These are phyloP conservation scores for Hemisphaericaspora xylanilytica DNA, from an alignment of 1,139 yeast species.

Conservation along the genomic window DNA sequence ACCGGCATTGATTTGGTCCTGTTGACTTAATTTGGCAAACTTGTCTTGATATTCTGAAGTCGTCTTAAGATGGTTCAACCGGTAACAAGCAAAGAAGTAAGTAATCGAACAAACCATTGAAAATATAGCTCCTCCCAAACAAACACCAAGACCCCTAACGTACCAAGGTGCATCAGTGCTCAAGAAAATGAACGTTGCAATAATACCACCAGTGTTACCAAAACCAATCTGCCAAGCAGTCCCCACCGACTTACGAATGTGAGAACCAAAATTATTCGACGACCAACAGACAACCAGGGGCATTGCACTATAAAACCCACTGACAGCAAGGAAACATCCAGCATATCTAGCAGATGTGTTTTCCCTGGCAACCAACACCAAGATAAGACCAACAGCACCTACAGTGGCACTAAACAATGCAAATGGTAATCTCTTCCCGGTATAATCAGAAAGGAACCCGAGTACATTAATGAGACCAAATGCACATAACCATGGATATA, in stretches of 20 bases:
- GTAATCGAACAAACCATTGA: conserved; percentile 43
- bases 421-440: conserved; percentile 48
- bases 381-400: conserved; percentile 54
- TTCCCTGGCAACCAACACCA: conserved; percentile 42
- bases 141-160: conserved; percentile 52
- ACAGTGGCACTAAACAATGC: conserved; percentile 38
- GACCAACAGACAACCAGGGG: conserved; percentile 74
- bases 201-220: conserved; percentile 82
- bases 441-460: conserved; percentile 49
- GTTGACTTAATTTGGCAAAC: conserved; percentile 44
- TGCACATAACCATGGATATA: conserved; percentile 70
- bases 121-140: conserved; percentile 53
- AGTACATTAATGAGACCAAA: conserved; percentile 51
- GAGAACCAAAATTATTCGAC: conserved; percentile 69
- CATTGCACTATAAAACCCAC: conserved; percentile 71
- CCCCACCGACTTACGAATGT: conserved; percentile 66
- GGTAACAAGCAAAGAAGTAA: conserved; percentile 42
- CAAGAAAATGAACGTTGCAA: conserved; percentile 63
- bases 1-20: conserved; percentile 52
- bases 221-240: conserved; percentile 78
- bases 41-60: conserved; percentile 35
- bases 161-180: conserved; percentile 57
- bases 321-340: conserved; percentile 66
- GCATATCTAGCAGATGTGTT: conserved; percentile 53
- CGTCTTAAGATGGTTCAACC: conserved; percentile 44